These are phyloP conservation scores for Blastocladiella britannica DNA, from an alignment of 192 early-diverging fungal genomes.

Conservation along the genomic window DNA sequence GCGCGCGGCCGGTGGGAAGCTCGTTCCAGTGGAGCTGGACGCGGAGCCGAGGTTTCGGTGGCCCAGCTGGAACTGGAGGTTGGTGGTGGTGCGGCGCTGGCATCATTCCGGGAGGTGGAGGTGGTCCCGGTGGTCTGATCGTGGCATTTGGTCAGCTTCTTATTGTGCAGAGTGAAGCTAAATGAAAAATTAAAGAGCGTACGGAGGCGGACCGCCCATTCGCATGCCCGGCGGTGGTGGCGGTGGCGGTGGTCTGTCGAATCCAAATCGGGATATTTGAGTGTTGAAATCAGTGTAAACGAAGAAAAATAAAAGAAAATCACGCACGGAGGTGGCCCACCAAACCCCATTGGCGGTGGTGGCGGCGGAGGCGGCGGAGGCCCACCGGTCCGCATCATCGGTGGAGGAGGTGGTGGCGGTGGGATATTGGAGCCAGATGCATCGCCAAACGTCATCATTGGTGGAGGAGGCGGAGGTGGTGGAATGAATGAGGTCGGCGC, in stretches of 20 bases:
- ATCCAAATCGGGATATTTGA: no score
- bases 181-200: no score
- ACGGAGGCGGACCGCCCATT: no score
- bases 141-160: background rate
- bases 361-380: background rate
- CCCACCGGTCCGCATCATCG: background rate
- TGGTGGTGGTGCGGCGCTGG: background rate
- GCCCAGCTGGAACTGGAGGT: conserved; percentile 1
- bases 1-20: conserved; percentile 4
- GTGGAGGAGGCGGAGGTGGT: conserved; percentile 14
- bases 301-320: no score
- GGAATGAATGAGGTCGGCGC: conserved; percentile 6
- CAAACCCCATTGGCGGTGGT: no score
- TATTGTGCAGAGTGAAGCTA: no score
- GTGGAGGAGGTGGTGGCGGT: conserved; percentile 8
- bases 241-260: no score
- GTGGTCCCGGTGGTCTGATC: background rate
- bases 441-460: conserved; percentile 4
- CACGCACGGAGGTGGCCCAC: no score
- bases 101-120: background rate
- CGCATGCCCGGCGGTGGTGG: no score
- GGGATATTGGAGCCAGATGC: background rate
- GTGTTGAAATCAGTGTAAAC: no score
- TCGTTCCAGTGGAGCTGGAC: conserved; percentile 27
- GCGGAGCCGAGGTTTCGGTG: conserved; percentile 12